Percentiles rank a stretch among this genome's conserved stretches.
phyloP scores from a whole-genome alignment of 768 basidiomycete genomes.

The Melanogaster broomeanus region DNA sequence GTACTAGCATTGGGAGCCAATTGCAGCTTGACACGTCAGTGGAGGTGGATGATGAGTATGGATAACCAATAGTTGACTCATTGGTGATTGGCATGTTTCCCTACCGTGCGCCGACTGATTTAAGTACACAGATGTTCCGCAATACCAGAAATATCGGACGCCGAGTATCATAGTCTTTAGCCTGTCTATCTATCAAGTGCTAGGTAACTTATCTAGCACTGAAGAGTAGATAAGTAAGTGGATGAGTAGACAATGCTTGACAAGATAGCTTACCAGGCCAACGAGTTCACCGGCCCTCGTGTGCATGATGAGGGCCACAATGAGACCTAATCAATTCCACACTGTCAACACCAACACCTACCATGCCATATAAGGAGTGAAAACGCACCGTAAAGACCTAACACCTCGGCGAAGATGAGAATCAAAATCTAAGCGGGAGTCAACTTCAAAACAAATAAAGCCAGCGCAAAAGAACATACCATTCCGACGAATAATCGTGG shows the following conservation, averaged over 20 bases:
- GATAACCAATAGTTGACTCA: no score
- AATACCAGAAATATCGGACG: no score
- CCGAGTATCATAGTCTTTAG: conserved; percentile 6
- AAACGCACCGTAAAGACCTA: conserved; percentile 83
- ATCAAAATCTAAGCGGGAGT: conserved; percentile 78
- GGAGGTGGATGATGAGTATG: not conserved
- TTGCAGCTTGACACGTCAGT: conserved; percentile 3
- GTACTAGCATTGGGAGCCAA: conserved; percentile 8
- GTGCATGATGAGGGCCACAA: conserved; percentile 96
- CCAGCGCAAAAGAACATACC: conserved; percentile 45
- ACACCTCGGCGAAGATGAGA: conserved; percentile 95
- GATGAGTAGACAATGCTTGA: not conserved
- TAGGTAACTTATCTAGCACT: conserved; percentile 28
- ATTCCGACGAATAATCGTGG: conserved; percentile 93
- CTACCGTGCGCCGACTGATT: no score
- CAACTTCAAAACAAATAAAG: not conserved
- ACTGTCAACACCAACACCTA: not conserved
- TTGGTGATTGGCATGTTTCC: no score
- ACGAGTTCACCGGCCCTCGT: conserved; percentile 50
- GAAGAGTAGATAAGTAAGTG: not conserved
- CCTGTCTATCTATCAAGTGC: conserved; percentile 15
- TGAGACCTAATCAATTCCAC: conserved; percentile 53
- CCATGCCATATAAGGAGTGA: not conserved
- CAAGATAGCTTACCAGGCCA: conserved; percentile 18
- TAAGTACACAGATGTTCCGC: no score